Evolutionary conservation across 75 land plant genomes (phyloP).

Genomic region (Selaginella moellendorffii): DNA sequence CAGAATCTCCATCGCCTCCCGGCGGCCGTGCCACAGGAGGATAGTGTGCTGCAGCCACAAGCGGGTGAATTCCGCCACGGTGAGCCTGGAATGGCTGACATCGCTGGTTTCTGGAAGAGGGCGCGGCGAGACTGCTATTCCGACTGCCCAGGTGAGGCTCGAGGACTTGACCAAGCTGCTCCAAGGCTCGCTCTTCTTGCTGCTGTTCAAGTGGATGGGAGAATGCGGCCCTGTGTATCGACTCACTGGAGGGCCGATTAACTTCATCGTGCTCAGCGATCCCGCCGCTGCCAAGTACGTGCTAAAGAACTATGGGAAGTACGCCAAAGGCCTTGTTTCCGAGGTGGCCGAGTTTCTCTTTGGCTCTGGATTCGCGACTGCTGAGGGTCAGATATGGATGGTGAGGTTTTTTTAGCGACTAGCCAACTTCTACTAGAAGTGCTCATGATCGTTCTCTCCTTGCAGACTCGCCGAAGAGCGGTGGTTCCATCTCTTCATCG

Average conservation of each 20-base stretch:
- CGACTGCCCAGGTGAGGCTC: slow-evolving; percentile 54
- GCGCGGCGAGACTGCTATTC: too few species aligned
- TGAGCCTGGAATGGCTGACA: neutral
- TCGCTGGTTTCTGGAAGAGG: neutral
- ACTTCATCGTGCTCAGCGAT: slow-evolving; percentile 87
- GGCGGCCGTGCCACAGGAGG: too few species aligned
- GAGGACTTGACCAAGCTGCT: slow-evolving; percentile 83
- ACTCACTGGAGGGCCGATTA: slow-evolving; percentile 57
- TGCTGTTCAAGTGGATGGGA: slow-evolving; percentile 86
- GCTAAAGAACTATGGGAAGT: slow-evolving; percentile 71
- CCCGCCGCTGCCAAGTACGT: slow-evolving; percentile 95
- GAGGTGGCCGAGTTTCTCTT: slow-evolving; percentile 95
- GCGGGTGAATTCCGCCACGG: neutral
- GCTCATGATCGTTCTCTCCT: slow-evolving; percentile 2
- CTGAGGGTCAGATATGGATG: slow-evolving; percentile 86
- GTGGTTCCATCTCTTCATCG: slow-evolving; percentile 93
- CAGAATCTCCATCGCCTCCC: too few species aligned
- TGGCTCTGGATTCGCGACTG: slow-evolving; percentile 93
- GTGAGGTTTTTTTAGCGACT: too few species aligned
- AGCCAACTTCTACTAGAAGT: too few species aligned
- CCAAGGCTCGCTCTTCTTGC: slow-evolving; percentile 89
- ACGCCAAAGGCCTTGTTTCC: slow-evolving; percentile 77
- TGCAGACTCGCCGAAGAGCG: slow-evolving; percentile 78
- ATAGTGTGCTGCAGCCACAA: neutral
- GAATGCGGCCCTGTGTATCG: slow-evolving; percentile 78